Conservation (phyloP, 805 yeast species). For the Candida incommunis region DNA sequence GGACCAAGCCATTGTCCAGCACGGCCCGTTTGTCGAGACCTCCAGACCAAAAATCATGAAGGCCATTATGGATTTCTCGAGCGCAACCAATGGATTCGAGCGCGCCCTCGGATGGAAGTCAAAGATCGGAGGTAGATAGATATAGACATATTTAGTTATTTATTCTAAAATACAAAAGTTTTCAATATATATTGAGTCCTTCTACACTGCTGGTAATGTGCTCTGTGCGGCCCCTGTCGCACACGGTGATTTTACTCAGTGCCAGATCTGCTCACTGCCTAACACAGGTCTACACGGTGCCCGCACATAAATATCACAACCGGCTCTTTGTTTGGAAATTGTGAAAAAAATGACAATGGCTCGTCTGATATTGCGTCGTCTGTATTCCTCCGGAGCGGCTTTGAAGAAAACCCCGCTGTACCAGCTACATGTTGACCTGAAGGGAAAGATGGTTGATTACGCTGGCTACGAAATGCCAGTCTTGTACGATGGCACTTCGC, state of each 20-base stretch:
- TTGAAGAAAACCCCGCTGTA: slow-evolving; percentile 57
- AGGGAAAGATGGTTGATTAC: slow-evolving; percentile 88
- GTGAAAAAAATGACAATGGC: too few species aligned
- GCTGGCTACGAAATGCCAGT: slow-evolving; percentile 98
- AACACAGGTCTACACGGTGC: too few species aligned
- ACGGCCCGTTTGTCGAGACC: slow-evolving; percentile 85
- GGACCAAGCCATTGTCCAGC: slow-evolving; percentile 66
- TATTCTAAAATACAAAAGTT: too few species aligned
- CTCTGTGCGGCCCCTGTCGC: too few species aligned
- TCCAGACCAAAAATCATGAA: slow-evolving; percentile 48
- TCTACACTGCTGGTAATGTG: too few species aligned
- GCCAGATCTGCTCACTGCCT: too few species aligned
- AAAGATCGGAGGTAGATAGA: slow-evolving; percentile 8
- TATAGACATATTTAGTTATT: too few species aligned
- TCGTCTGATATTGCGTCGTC: background rate
- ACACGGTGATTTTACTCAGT: too few species aligned
- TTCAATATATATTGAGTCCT: too few species aligned
- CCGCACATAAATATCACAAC: too few species aligned
- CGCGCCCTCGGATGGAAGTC: slow-evolving; percentile 14
- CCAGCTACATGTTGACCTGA: slow-evolving; percentile 60
- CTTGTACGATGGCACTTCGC: slow-evolving; percentile 68
- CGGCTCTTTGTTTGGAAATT: too few species aligned
- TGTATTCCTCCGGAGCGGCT: background rate
- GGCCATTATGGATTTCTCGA: slow-evolving; percentile 46
- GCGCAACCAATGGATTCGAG: slow-evolving; percentile 13